A percentile compares a stretch with the other conserved stretches of the same genome.
phyloP scores from a whole-genome alignment of 2,329 filamentous ascomycete genomes.

The Dryadomyces quercivorus region DNA sequence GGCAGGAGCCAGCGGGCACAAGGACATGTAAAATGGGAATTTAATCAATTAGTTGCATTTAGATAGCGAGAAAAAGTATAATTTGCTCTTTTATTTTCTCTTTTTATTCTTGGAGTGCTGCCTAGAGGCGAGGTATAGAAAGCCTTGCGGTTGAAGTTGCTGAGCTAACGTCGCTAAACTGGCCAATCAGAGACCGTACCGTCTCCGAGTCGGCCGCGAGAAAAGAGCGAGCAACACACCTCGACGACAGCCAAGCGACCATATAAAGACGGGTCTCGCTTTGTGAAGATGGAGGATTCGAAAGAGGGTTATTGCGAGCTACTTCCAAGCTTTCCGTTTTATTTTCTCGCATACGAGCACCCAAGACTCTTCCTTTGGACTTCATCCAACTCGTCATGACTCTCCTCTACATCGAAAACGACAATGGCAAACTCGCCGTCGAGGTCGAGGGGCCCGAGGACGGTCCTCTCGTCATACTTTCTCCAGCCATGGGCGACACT shows the following conservation, averaged over 20 bases:
- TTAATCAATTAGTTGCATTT: slow-evolving; percentile 5
- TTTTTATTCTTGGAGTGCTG: no score
- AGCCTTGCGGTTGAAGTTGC: no score
- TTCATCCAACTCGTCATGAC: background rate
- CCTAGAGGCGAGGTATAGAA: no score
- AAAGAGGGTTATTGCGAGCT: background rate
- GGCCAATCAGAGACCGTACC: background rate
- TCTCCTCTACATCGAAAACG: background rate
- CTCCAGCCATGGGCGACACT: slow-evolving; percentile 11
- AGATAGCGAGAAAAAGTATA: slow-evolving; percentile 21
- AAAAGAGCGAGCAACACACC: background rate
- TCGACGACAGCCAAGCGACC: no score
- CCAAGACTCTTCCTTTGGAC: background rate
- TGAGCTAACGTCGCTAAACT: slow-evolving; percentile 16
- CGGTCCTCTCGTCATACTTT: slow-evolving; percentile 11
- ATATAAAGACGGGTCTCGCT: no score
- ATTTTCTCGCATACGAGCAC: background rate
- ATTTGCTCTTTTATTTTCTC: no score
- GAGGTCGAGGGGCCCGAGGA: slow-evolving; percentile 9
- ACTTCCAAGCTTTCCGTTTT: background rate
- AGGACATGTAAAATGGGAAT: slow-evolving; percentile 13
- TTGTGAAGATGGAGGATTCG: no score
- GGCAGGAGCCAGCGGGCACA: slow-evolving; percentile 16
- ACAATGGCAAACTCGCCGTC: slow-evolving; percentile 11
- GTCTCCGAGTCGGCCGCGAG: background rate